Evolutionary conservation across 225 moss, liverwort and hornwort species (phyloP), one percentile per base, ranked within the genome.

Genomic region (Bryum argenteum): DNA sequence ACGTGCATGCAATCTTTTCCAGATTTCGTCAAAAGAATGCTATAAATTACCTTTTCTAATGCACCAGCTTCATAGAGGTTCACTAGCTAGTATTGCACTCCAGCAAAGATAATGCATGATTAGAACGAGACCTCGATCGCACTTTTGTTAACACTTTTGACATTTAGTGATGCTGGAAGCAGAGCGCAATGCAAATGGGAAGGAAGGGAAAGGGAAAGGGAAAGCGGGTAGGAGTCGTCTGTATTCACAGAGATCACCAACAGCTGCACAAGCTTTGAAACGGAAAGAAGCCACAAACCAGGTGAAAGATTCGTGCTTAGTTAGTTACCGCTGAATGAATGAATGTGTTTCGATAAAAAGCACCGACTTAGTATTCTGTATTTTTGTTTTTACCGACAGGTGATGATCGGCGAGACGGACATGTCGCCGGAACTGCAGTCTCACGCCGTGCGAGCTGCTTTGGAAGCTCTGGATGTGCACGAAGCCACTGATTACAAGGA

Each of bases 371-470:
- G n/a, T 17, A 15, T 17, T 8, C 2, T 47, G 0, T 47, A 6
- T 17, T 47, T 5, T 17, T n/a, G n/a, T 17, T 13, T 17, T 5
- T 7, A 15, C 12, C 17, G 8, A 48, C 80, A 87, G 69, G 81
- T 75, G 55, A 55, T 24, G 53, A 71, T 91, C 0, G 91, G 85
- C 3, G 85, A 89, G 73, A 91, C 89, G 66, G 91, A 91, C 47
- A 89, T 91, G 87, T 67, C 85, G n/a, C 48, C 81, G 15, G 71
- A 63, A 8, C 69, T 89, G 83, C 91, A 89, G 69, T 64, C 79
- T 5, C 87, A 91, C 26, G 89, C 85, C 9, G 76, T 91, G 85
- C 81, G 87, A 33, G 80, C 67, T 28, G 91, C 89, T 37, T 77
- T 80, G 8, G 89, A 87, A 59, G 89, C 91, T 1, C 59, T 91